Conservation (phyloP, 1,139 yeast species). For the Pneumocystis sp. region DNA sequence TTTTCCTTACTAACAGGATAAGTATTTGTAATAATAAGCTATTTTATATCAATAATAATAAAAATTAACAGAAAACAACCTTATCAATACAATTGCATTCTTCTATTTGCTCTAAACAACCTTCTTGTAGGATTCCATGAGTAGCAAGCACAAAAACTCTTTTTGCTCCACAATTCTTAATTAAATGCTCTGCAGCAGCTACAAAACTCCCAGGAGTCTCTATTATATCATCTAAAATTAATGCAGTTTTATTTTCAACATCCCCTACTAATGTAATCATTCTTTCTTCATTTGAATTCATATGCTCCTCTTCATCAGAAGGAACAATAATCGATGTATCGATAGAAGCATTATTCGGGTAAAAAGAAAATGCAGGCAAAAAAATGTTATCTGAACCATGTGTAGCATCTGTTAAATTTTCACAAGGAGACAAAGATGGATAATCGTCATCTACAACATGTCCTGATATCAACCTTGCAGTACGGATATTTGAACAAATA, state of each 20-base stretch:
- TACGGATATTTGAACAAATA: conserved; percentile 43
- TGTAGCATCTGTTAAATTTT: conserved; percentile 19
- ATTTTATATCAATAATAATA: conserved; percentile 8
- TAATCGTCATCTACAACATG: conserved; percentile 91
- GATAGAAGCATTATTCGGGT: conserved; percentile 2
- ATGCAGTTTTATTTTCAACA: conserved; percentile 79
- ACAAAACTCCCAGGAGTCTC: conserved; percentile 88
- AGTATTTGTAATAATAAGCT: conserved; percentile 86
- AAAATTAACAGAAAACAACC: conserved; percentile 4
- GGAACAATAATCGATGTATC: conserved; percentile 18
- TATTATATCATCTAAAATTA: conserved; percentile 90
- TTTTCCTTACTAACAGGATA: conserved; percentile 65
- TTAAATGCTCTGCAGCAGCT: conserved; percentile 94
- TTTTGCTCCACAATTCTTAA: conserved; percentile 88
- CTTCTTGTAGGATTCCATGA: conserved; percentile 84
- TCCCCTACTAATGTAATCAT: conserved; percentile 93
- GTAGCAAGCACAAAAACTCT: conserved; percentile 84
- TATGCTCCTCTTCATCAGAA: conserved; percentile 56
- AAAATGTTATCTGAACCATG: conserved; percentile 16
- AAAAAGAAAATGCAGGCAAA: conserved; percentile 8
- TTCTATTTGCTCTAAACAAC: conserved; percentile 66
- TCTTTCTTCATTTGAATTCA: conserved; percentile 56
- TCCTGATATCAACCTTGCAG: conserved; percentile 91
- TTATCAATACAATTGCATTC: conserved; percentile 69
- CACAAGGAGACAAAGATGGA: conserved; percentile 17